Evolutionary conservation across 2,329 filamentous ascomycete species (phyloP), one percentile per base, ranked within the genome.

Genomic region (Neonectria coccinea): DNA sequence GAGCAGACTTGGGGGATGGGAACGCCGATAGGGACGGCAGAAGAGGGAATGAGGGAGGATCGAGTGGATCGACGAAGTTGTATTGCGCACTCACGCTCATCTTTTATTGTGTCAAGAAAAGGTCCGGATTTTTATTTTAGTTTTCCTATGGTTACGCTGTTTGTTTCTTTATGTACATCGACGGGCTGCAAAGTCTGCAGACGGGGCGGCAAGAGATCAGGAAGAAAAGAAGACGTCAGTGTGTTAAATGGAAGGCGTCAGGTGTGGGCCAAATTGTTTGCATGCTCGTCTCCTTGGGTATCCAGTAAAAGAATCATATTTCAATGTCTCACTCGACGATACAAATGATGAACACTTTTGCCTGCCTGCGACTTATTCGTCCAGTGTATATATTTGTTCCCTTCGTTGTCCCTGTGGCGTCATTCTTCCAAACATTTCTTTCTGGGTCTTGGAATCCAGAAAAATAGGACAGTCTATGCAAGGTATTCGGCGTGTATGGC

Each of bases 21-120:
- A 57, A 50, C 16, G n/a, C 14, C 31, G 25, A 31, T 12, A 20
- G 29, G 47, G 50, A 53, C 18, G n/a, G 48, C 45, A 47, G 36
- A 59, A 58, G 63, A 55, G 54, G 29, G 55, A 5, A 18, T 44
- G 9, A 29, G 56, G 36, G 14, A 42, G 44, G 39, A 53, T 58
- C 36, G 54, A 53, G 33, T 25, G 45, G 55, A 31, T 58, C 42
- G 41, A 42, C 41, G 48, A 29, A 59, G 44, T 51, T 50, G 55
- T 60, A 16, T 31, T 36, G 29, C 29, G 29, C 12, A 33, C 18
- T 33, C 27, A 59, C 56, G 45, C 42, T 18, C 27, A 8, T 47
- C 55, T 64, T 70, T 69, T 71, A 66, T 70, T 71, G 41, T 53
- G 69, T 71, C 59, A 62, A 71, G 59, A 62, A 63, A 63, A 54